These are phyloP conservation scores for Pythium graminicola DNA, from an alignment of 352 stramenopile species.

Conservation along the genomic window DNA sequence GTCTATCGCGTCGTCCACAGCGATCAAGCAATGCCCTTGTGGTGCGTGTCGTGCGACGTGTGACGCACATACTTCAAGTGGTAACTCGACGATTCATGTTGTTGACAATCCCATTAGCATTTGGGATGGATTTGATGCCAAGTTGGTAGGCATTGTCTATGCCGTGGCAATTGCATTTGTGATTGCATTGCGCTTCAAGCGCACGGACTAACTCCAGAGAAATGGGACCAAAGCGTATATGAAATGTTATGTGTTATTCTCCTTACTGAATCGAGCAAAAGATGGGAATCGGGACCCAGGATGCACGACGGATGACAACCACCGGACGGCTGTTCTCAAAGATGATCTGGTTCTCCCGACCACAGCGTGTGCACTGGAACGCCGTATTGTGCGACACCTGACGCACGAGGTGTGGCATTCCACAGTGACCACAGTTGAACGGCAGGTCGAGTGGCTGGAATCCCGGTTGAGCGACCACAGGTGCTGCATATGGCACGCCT, in stretches of 20 bases:
- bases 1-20: conserved; percentile 45
- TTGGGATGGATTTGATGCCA: conserved; percentile 51
- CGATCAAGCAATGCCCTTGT: conserved; percentile 70
- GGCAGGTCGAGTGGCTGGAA: conserved; percentile 29
- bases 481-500: neutral
- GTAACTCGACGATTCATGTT: conserved; percentile 38
- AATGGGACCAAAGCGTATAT: too few species aligned
- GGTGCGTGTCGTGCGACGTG: conserved; percentile 63
- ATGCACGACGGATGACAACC: conserved; percentile 36
- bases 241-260: neutral
- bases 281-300: conserved; percentile 55
- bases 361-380: conserved; percentile 57
- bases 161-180: conserved; percentile 33
- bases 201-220: conserved; percentile 23
- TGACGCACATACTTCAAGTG: conserved; percentile 30
- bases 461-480: conserved; percentile 35
- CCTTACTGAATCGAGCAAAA: conserved; percentile 59
- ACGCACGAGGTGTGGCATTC: conserved; percentile 54
- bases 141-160: conserved; percentile 57
- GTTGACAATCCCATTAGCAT: conserved; percentile 65
- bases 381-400: conserved; percentile 43
- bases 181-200: conserved; percentile 40
- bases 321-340: conserved; percentile 30
- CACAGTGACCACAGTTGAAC: conserved; percentile 61
- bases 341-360: conserved; percentile 55